Conservation (phyloP, 495 filamentous ascomycete species). For the Podospora appendiculata region DNA sequence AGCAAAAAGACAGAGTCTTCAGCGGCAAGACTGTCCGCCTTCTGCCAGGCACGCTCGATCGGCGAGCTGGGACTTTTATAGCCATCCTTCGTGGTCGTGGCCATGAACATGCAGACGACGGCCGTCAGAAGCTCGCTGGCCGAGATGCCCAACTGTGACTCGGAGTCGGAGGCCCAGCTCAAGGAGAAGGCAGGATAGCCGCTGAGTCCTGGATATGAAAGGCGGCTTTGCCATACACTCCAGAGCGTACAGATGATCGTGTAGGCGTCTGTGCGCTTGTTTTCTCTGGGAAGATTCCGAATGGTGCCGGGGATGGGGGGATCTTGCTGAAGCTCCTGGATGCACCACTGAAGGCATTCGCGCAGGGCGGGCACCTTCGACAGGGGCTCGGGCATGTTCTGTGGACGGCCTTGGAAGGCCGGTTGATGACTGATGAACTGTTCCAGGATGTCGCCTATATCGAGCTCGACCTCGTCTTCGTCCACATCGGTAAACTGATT, state of each 20-base stretch:
- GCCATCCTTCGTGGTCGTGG: background rate
- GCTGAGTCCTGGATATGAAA: background rate
- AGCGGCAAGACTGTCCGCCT: background rate
- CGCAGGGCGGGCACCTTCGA: background rate
- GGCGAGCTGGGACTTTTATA: background rate
- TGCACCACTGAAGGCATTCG: constrained; percentile 9
- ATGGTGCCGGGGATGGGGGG: background rate
- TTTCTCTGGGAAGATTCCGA: background rate
- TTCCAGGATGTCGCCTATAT: background rate
- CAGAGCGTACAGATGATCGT: constrained; percentile 11
- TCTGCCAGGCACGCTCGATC: background rate
- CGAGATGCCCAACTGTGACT: constrained; percentile 11
- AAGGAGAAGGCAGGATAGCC: background rate
- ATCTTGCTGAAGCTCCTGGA: background rate
- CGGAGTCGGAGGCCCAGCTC: background rate
- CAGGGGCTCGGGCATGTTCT: background rate
- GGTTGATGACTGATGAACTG: constrained; percentile 11
- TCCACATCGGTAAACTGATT: constrained; percentile 1
- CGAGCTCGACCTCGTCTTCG: background rate
- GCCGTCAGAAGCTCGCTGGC: constrained; percentile 11
- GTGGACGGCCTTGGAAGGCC: background rate
- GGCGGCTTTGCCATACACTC: background rate
- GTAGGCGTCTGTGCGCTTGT: background rate
- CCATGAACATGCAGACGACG: constrained; percentile 14
- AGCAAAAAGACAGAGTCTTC: background rate